Conservation (phyloP, 805 yeast species). For the Alloascoidea africana region DNA sequence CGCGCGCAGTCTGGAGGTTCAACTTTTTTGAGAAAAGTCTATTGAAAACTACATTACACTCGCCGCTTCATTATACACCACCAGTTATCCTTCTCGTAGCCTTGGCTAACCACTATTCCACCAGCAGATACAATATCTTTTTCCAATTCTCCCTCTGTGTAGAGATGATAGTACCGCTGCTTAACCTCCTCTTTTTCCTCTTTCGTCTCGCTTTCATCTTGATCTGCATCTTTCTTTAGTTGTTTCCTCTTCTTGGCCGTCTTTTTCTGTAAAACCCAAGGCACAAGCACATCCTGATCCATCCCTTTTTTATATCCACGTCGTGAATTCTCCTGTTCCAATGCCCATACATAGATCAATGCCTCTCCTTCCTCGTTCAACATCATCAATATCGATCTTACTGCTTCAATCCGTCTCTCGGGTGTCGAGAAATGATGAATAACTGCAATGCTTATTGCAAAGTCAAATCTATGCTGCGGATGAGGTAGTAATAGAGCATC, state of each 20-base stretch:
- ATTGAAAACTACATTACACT: no score
- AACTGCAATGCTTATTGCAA: slow-evolving; percentile 91
- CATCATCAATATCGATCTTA: slow-evolving; percentile 47
- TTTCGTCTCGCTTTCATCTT: slow-evolving; percentile 15
- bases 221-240: slow-evolving; percentile 9
- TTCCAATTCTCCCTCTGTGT: slow-evolving; percentile 69
- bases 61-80: slow-evolving; percentile 47
- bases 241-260: slow-evolving; percentile 19
- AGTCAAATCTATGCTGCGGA: slow-evolving; percentile 38
- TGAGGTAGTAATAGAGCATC: slow-evolving; percentile 67
- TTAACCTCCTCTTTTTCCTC: slow-evolving; percentile 32
- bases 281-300: slow-evolving; percentile 88
- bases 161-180: slow-evolving; percentile 80
- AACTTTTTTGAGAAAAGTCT: no score
- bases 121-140: slow-evolving; percentile 62
- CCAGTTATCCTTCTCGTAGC: slow-evolving; percentile 95
- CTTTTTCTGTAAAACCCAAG: slow-evolving; percentile 71
- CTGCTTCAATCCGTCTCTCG: slow-evolving; percentile 65
- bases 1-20: no score
- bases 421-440: slow-evolving; percentile 89
- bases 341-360: slow-evolving; percentile 89
- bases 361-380: slow-evolving; percentile 50
- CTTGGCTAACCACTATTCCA: slow-evolving; percentile 46
- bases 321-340: slow-evolving; percentile 78
- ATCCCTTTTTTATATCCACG: slow-evolving; percentile 86